Evolutionary conservation across 2,329 filamentous ascomycete species (phyloP), one percentile per base, ranked within the genome.

Genomic region (Magnaporthiopsis incrustans): DNA sequence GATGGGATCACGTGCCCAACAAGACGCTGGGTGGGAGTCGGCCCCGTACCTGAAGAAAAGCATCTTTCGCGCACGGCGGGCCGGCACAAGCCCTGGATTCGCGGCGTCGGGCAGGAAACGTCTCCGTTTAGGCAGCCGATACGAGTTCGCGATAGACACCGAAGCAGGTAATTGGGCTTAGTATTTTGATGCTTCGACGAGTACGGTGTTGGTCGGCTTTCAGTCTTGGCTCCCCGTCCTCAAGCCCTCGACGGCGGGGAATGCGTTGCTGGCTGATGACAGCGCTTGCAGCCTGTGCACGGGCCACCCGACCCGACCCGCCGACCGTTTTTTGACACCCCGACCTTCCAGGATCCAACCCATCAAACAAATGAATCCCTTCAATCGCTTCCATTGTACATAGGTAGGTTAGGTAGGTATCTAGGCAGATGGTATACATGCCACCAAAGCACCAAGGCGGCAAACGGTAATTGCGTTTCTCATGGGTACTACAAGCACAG

Each of bases 21-120:
- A n/a, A 14, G 38, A 50, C 15, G 38, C 38, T 12, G 4, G 44
- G 6, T 14, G 44, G 22, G 44, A 53, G 18, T 5, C 44, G 5
- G 2, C 3, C 10, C 18, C 69, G 27, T 64, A 71, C 69, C 71
- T 72, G 53, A 71, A 71, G 63, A 71, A 71, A 66, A 71, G 65
- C 70, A 71, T 71, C 44, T 53, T 53, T 53, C 7, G 7, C 5
- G 38, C 38, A 22, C 15, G 22, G 44, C 8, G 18, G 22, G 7
- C 1, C 14, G 44, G 7, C 44, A 53, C 44, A 22, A 25, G 44
- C n/a, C 44, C 44, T 53, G 22, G 22, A n/a, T 53, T 53, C 11
- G 44, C 6, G n/a, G 44, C 7, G 44, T 53, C 44, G 44, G 22
- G 22, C 22, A 22, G 8, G 44, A 35, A 53, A 53, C 3, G 44